Base-by-base conservation (phyloP, 148 eudicot genomes). In the Simmondsia chinensis region DNA sequence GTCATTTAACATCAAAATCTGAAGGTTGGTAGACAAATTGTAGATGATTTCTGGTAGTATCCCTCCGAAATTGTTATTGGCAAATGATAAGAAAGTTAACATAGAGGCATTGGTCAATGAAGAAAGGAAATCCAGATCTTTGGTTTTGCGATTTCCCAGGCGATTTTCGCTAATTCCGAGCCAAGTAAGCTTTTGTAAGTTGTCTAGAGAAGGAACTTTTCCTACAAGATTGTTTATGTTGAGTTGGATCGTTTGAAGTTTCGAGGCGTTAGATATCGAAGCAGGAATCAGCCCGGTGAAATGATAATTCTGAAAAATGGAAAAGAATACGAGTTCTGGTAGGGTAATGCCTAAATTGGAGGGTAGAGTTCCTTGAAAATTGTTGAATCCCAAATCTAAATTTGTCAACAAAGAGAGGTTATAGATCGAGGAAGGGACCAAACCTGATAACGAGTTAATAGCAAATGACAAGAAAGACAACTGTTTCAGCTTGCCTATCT, bases 71-170 rank as follows among this genome's bases (percentile, higher is more conserved):
- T 25, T 14, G 24, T 75, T 71, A 2, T 0, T 0, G n/a, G 10
- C 6, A 20, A 71, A 9, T 5, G 9, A 31, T 17, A 75, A 5
- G 0, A 0, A 0, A 1, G 11, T 2, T 5, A 74, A 48, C 1
- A 1, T 49, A 33, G 54, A 61, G 19, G 62, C 51, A 39, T 74
- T 65, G 25, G 36, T 39, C 5, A 70, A 42, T 3, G 66, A 43
- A 3, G 48, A 30, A 10, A 74, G n/a, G 16, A 70, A 74, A 2
- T 19, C 13, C 45, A 70, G 27, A 34, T 74, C 72, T 33, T 10
- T n/a, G 11, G 17, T 7, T 29, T 48, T 57, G 1, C 43, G 54
- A 2, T 5, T 25, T 32, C 68, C 74, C 15, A 73, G 64, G 8
- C 28, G 36, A 37, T 73, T 73, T 2, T 20, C 1, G 10, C 1